Conservation (phyloP, 2,329 filamentous ascomycete genomes). For the Kalmusia sp. region DNA sequence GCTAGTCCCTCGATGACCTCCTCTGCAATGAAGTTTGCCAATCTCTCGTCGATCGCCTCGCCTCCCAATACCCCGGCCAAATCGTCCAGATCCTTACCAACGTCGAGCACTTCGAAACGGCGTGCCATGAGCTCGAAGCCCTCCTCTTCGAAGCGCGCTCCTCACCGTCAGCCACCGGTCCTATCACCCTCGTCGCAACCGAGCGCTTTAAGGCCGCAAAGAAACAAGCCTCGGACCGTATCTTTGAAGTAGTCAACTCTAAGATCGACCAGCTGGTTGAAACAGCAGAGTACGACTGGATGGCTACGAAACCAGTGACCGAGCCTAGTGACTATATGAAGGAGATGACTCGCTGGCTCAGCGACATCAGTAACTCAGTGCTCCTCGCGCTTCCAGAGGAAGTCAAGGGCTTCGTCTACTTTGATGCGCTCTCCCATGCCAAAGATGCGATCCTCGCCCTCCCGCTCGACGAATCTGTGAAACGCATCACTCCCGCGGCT, state of each 20-base stretch:
- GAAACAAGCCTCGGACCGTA: constrained; percentile 95
- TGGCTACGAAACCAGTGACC: constrained; percentile 65
- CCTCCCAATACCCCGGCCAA: constrained; percentile 92
- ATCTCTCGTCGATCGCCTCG: constrained; percentile 84
- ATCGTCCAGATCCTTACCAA: constrained; percentile 99
- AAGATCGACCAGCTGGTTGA: constrained; percentile 98
- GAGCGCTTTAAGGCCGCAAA: constrained; percentile 88
- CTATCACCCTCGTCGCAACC: constrained; percentile 81
- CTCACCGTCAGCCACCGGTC: constrained; percentile 79
- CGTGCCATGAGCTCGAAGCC: constrained; percentile 87
- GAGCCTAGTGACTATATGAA: constrained; percentile 95
- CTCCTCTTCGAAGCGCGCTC: constrained; percentile 85
- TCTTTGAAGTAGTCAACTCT: constrained; percentile 97
- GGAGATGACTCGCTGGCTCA: constrained; percentile 88
- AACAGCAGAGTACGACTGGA: constrained; percentile 96
- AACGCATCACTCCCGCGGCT: constrained; percentile 85
- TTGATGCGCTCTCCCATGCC: constrained; percentile 91
- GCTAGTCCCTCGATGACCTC: constrained; percentile 82
- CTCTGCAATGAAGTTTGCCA: constrained; percentile 91
- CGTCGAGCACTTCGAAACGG: constrained; percentile 93
- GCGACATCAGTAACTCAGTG: constrained; percentile 96
- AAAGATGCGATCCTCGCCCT: constrained; percentile 83
- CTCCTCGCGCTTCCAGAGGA: constrained; percentile 90
- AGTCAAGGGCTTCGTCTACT: constrained; percentile 98
- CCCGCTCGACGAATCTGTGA: constrained; percentile 79